Base-by-base conservation (phyloP, 129 eudicot genomes). In the Lactuca sativa region DNA sequence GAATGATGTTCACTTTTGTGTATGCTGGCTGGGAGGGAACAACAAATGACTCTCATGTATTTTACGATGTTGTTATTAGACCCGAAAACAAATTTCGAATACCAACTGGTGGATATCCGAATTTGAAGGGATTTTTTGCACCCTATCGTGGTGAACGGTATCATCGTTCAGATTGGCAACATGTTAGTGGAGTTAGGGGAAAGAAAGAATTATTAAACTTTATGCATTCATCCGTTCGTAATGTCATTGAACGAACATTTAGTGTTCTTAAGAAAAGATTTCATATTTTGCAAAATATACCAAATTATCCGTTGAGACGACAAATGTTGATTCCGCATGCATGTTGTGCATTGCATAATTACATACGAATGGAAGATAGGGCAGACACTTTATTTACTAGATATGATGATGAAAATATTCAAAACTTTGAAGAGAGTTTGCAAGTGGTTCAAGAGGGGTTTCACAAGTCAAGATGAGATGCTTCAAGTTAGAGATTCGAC, bases 1-100 rank as follows among this genome's bases (percentile, higher is more conserved):
- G 64, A 60, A 36, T 60, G 66, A 36, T 60, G 49, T 60, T 60
- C 66, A 59, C 64, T 4, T 59, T 59, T 59, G 64, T 59, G 17
- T 59, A 59, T 14, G 14, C 9, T 4, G 21, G 41, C 3, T 32
- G 18, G 64, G 41, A 59, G 64, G 18, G 64, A 59, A 59, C 41
- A 4, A 6, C 43, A 4, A 59, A 59, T 5, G 64, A 32, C 41
- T 21, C 34, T 10, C 21, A 31, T 14, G 25, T 53, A 13, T 53
- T 53, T 53, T 53, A 15, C n/a, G 58, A 53, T 5, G 58, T 7
- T 53, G 21, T 53, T 53, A 15, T 53, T 53, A 53, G 30, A 53
- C 58, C 30, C 17, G 30, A 53, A 53, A 53, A 15, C 25, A 53
- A 53, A n/a, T 53, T 53, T 15, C 25, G 0, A 13, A 9, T 48